These are phyloP conservation scores for Rhamnella rubrinervis DNA, from an alignment of 331 rosid genomes.

Conservation along the genomic window DNA sequence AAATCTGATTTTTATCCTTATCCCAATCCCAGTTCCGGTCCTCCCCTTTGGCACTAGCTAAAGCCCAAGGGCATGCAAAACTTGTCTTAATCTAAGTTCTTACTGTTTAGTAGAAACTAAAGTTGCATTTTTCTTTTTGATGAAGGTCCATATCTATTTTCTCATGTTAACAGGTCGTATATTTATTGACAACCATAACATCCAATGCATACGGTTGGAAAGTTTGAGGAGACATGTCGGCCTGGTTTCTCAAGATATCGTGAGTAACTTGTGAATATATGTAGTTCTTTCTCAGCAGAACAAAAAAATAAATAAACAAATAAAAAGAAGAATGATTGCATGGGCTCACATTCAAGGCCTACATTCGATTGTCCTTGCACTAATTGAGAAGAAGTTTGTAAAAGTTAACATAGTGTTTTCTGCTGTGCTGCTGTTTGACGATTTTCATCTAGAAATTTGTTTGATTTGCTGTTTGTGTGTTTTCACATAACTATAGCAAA, in stretches of 20 bases:
- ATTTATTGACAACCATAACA: constrained; percentile 61
- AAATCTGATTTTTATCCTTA: not conserved
- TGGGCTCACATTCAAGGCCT: not conserved
- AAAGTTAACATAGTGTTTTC: not conserved
- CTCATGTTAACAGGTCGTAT: constrained; percentile 52
- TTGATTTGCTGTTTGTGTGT: too few species aligned
- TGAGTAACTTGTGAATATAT: constrained; percentile 35
- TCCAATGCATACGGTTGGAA: constrained; percentile 46
- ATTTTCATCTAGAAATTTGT: too few species aligned
- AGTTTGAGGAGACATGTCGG: constrained; percentile 77
- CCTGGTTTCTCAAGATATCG: constrained; percentile 90
- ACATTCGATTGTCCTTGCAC: not conserved
- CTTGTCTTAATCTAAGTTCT: not conserved
- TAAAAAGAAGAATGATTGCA: not conserved
- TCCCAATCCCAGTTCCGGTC: not conserved
- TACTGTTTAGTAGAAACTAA: not conserved
- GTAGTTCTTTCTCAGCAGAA: not conserved
- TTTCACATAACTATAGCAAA: too few species aligned
- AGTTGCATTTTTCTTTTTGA: constrained; percentile 3
- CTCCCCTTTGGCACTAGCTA: not conserved
- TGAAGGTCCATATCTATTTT: constrained; percentile 15
- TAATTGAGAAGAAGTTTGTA: not conserved
- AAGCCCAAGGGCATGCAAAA: not conserved
- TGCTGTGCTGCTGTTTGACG: too few species aligned
- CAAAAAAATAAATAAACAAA: too few species aligned